Evolutionary conservation across 1,284 basidiomycete species (phyloP), one percentile per base, ranked within the genome.

Genomic region (Trichosporon sp.): DNA sequence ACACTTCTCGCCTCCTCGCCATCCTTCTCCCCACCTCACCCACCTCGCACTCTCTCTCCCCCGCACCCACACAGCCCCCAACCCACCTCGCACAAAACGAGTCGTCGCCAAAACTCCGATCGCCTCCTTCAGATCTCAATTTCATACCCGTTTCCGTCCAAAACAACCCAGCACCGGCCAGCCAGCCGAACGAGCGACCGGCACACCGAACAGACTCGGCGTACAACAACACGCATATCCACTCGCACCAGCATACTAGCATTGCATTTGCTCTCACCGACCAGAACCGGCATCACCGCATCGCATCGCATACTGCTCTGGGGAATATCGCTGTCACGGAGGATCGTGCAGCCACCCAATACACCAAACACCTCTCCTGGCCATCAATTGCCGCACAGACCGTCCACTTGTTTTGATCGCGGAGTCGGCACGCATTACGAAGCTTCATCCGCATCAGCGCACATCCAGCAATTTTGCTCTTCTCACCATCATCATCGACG

Each of bases 311-410:
- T 51, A 51, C 47, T 42, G 38, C 18, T 42, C 38, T 42, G 38
- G 38, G 38, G 18, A 42, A 42, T 42, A 42, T 18, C 11, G 12
- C 38, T n/a, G 38, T 42, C 9, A 42, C 38, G 38, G 38, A 42
- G 56, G 56, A 31, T 60, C 56, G 56, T 31, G 56, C 56, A 60
- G 56, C 56, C 56, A 60, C 56, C 18, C 56, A 60, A 60, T 60
- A 60, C 56, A 60, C 29, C 29, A 31, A 60, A 29, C 56, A 60
- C 27, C 56, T n/a, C 18, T 31, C 29, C 56, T 60, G 27, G 18
- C 56, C 8, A 60, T 31, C 56, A 60, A 60, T 60, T 60, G 27
- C 27, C 56, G 56, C 56, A 60, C 56, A 60, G 56, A 60, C 56
- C 56, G 27, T 31, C 56, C 5, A n/a, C 56, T 60, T 60, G 56